Conservation (phyloP, 2,329 filamentous ascomycete species). For the Botrytis squamosa region DNA sequence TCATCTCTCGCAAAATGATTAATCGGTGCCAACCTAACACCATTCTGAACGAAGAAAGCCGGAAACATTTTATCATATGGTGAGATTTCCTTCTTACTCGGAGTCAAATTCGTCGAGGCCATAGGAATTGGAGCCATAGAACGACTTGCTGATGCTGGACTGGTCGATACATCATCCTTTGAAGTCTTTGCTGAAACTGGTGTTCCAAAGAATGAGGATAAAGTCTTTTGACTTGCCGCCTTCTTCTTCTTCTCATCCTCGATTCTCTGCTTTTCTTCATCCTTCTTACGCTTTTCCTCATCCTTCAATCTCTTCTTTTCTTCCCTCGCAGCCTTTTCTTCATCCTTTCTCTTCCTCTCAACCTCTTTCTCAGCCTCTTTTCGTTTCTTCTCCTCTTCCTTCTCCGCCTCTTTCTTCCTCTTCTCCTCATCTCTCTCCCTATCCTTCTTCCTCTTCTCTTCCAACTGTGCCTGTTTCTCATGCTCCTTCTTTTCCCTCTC, state of each 20-base stretch:
- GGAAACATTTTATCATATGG: constrained; percentile 66
- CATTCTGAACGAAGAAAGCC: constrained; percentile 74
- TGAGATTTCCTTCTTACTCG: constrained; percentile 33
- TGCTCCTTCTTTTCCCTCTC: constrained; percentile 39
- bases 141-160: constrained; percentile 29
- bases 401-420: constrained; percentile 42
- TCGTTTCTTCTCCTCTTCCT: constrained; percentile 42
- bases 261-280: constrained; percentile 44
- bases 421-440: constrained; percentile 35
- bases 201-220: constrained; percentile 34
- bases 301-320: constrained; percentile 41
- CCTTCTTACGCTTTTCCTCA: constrained; percentile 36
- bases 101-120: constrained; percentile 31
- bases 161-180: constrained; percentile 30
- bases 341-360: constrained; percentile 40
- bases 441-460: constrained; percentile 40
- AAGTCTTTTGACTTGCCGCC: constrained; percentile 46
- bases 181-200: constrained; percentile 24
- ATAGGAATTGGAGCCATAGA: constrained; percentile 24
- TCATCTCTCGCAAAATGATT: constrained; percentile 57
- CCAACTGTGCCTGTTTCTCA: constrained; percentile 39
- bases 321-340: constrained; percentile 37
- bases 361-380: constrained; percentile 42
- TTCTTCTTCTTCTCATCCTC: constrained; percentile 48
- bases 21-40: constrained; percentile 65